phyloP scores from a whole-genome alignment of 108 stramenopile genomes.

The Nitzschia sp. region DNA sequence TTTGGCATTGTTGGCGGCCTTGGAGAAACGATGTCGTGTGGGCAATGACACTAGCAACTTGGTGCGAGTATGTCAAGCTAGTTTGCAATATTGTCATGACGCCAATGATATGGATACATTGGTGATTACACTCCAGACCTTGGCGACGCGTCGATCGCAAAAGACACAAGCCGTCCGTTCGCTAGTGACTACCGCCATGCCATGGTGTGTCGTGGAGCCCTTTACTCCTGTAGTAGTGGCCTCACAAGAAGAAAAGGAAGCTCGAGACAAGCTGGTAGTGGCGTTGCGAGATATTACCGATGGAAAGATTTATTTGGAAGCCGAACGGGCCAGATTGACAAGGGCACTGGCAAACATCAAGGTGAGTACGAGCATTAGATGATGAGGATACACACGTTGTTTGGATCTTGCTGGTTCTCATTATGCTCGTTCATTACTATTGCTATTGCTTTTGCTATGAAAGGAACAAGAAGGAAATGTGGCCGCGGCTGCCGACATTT shows the following conservation, averaged over 20 bases:
- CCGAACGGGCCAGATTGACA: conserved; percentile 91
- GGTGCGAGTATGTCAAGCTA: conserved; percentile 69
- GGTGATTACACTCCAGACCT: conserved; percentile 61
- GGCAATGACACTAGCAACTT: conserved; percentile 84
- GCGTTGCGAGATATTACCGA: conserved; percentile 93
- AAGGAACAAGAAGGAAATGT: conserved; percentile 86
- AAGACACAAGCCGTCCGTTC: conserved; percentile 75
- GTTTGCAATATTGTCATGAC: conserved; percentile 62
- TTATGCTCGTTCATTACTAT: too few species aligned
- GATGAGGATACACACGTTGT: too few species aligned
- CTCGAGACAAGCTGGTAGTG: conserved; percentile 75
- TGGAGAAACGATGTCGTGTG: conserved; percentile 85
- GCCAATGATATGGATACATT: conserved; percentile 58
- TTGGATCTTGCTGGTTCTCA: too few species aligned
- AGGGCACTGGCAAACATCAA: conserved; percentile 77
- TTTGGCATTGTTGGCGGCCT: conserved; percentile 68
- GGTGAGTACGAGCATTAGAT: conserved; percentile 44
- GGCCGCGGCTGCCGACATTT: conserved; percentile 81
- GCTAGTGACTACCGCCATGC: conserved; percentile 64
- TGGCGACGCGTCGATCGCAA: conserved; percentile 77
- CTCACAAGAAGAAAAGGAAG: conserved; percentile 10
- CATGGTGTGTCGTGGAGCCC: conserved; percentile 62
- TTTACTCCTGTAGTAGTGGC: conserved; percentile 46
- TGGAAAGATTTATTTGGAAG: conserved; percentile 98
- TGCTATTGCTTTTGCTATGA: background rate